A percentile compares a stretch with the other conserved stretches of the same genome.
These are phyloP conservation scores for Anthostomella pinea DNA, from an alignment of 2,329 filamentous ascomycete species.

Conservation along the genomic window DNA sequence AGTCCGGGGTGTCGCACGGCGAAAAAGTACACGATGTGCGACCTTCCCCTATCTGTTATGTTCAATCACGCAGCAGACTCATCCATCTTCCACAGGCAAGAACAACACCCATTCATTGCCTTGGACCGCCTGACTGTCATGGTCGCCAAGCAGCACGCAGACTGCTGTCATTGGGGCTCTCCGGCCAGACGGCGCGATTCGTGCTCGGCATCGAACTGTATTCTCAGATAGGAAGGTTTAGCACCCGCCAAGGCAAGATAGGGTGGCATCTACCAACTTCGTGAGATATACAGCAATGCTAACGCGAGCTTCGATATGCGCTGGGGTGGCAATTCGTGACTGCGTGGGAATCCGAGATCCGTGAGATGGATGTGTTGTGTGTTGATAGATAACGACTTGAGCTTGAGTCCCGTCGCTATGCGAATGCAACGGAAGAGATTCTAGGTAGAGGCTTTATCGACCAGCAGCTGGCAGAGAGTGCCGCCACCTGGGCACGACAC, in stretches of 20 bases:
- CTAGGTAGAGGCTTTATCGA: no score
- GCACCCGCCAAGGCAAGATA: constrained; percentile 18
- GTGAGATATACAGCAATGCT: not conserved
- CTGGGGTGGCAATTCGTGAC: no score
- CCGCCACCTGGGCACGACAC: no score
- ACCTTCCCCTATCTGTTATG: constrained; percentile 1
- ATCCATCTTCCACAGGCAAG: not conserved
- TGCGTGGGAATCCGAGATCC: no score
- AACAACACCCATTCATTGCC: not conserved
- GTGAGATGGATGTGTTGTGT: no score
- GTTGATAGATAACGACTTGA: no score
- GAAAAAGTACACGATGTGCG: not conserved
- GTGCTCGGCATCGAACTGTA: constrained; percentile 11
- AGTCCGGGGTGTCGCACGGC: not conserved
- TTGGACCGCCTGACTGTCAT: no score
- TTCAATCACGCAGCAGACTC: no score
- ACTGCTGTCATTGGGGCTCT: constrained; percentile 5
- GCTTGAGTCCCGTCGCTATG: no score
- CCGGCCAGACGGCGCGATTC: constrained; percentile 10
- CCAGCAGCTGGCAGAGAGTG: no score
- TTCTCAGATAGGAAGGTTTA: constrained; percentile 23
- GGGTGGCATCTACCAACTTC: constrained; percentile 8
- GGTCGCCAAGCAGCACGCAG: not conserved
- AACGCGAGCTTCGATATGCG: no score
- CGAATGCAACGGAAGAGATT: no score